These are phyloP conservation scores for Citrus medica DNA, from an alignment of 345 rosid species.

Conservation along the genomic window DNA sequence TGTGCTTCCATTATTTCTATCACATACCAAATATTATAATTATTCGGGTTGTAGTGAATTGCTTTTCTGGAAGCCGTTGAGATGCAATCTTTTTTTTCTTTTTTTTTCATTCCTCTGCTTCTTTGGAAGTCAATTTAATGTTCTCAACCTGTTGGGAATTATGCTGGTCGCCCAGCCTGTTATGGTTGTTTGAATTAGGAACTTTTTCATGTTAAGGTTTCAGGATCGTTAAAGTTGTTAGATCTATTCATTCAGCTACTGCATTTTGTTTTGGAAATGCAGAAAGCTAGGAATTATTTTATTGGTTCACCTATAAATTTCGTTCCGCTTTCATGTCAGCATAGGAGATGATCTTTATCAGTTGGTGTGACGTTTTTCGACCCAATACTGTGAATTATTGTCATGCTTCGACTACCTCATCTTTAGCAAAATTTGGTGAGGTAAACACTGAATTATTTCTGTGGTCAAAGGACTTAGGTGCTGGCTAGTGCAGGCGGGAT, in stretches of 20 bases:
- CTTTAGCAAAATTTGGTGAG: background rate
- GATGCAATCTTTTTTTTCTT: too few relatives aligned
- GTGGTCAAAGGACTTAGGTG: background rate
- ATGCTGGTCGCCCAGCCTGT: background rate
- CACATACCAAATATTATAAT: too few relatives aligned
- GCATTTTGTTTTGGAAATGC: background rate
- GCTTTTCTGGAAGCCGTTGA: too few relatives aligned
- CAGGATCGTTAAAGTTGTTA: background rate
- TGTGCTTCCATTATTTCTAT: too few relatives aligned
- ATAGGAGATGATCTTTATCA: background rate
- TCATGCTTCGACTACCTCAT: background rate
- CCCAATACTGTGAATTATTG: background rate
- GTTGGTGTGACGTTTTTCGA: background rate
- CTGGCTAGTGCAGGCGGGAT: background rate
- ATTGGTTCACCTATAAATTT: background rate
- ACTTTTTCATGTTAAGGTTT: background rate
- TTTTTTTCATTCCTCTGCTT: too few relatives aligned
- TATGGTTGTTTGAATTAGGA: background rate
- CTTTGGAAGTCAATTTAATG: too few relatives aligned
- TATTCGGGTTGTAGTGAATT: too few relatives aligned
- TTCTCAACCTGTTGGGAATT: background rate
- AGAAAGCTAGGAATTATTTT: background rate
- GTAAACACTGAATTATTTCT: background rate
- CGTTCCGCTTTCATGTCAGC: background rate
- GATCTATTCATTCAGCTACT: background rate